Evolutionary conservation across 1,284 basidiomycete genomes (phyloP).

Genomic region (Boletus calvinii): DNA sequence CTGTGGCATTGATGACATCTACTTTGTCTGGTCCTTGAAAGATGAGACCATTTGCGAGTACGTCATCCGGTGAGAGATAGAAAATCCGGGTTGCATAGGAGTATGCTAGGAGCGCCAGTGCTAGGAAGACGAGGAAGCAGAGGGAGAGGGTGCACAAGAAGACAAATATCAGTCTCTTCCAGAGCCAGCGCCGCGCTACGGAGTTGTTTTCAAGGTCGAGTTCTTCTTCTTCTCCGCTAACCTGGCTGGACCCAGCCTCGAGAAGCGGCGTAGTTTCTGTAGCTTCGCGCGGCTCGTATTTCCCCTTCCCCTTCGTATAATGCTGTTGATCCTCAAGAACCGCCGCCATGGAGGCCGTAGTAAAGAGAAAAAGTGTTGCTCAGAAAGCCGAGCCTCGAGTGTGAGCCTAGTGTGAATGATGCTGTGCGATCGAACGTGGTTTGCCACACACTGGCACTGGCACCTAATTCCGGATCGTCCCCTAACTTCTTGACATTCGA

Average conservation of each 20-base stretch:
- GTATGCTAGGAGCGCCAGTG: conserved; percentile 53
- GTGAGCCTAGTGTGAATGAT: background rate
- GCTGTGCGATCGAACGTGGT: conserved; percentile 22
- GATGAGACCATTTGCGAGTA: conserved; percentile 55
- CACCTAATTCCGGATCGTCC: conserved; percentile 2
- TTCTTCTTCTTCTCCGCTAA: conserved; percentile 16
- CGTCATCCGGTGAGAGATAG: conserved; percentile 52
- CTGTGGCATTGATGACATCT: conserved; percentile 60
- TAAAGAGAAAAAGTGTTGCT: background rate
- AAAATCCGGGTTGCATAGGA: conserved; percentile 60
- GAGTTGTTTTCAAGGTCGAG: conserved; percentile 14
- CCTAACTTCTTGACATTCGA: conserved; percentile 1
- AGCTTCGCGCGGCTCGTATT: conserved; percentile 24
- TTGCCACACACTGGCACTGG: no score
- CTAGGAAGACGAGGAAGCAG: conserved; percentile 43
- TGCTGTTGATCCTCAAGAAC: conserved; percentile 15
- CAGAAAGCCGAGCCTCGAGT: background rate
- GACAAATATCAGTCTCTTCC: conserved; percentile 27
- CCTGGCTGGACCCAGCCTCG: conserved; percentile 23
- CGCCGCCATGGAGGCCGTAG: conserved; percentile 24
- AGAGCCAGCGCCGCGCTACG: conserved; percentile 25
- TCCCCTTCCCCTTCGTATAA: conserved; percentile 32
- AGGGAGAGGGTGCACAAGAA: conserved; percentile 38
- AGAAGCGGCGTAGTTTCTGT: conserved; percentile 37
- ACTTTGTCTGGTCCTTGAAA: conserved; percentile 60